Evolutionary conservation across 768 basidiomycete genomes (phyloP), one percentile per base, ranked within the genome.

Genomic region (Rhodotorula diobovata): DNA sequence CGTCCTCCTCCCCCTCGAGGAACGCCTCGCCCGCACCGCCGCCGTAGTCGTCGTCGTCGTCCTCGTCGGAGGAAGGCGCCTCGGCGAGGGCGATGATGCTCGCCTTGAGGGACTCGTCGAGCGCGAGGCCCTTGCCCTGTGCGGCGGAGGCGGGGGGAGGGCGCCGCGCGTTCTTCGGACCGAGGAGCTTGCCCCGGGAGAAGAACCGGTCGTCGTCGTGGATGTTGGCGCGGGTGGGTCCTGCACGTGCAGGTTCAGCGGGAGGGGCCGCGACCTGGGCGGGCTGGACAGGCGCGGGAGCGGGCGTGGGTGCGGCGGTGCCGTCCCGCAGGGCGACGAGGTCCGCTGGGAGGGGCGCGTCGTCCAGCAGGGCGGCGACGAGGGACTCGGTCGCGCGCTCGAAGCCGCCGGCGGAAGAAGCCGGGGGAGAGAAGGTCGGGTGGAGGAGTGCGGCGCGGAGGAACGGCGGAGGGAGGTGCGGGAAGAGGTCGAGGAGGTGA

Each of bases 51-150:
- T 45, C 66, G 10, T 67, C 66, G 12, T 43, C 59, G 4, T 71
- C 70, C 25, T 67, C 65, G 30, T 71, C 70, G 0, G 54, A 58
- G n/a, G 84, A 84, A 48, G 88, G 84, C 28, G 83, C 86, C 76
- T 93, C 89, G 0, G 86, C 88, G 9, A 89, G 84, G 37, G 90
- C 85, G 23, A 93, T 83, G 75, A 93, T 93, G 64, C 90, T 88
- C 2, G 86, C 86, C 77, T 94, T 93, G 86, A 93, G 89, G 73
- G 88, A 81, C 53, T 87, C 87, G n/a, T 67, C 66, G 35, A 71
- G 61, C 45, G 50, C 25, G 35, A 60, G 37, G 10, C 28, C 15
- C 2, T 3, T 16, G 21, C 15, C 21, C 25, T 12, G n/a, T 28
- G 28, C 39, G 11, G 39, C 25, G 18, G 3, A 14, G 18, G 59